These are phyloP conservation scores for Chloromonas sp. DNA, from an alignment of 163 green algal genomes.

Conservation along the genomic window DNA sequence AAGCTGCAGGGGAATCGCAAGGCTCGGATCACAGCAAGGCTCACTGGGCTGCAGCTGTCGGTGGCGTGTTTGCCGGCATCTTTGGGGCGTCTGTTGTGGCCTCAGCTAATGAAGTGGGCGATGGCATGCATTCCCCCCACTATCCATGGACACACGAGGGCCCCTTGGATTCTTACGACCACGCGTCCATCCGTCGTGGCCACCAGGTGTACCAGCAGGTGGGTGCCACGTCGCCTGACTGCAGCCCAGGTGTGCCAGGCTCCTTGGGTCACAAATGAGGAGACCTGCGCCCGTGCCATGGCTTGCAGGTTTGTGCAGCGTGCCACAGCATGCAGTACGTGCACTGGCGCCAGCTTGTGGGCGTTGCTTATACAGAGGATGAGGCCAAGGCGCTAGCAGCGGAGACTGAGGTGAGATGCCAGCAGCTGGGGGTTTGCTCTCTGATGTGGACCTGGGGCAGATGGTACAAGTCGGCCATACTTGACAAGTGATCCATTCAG, in stretches of 20 bases:
- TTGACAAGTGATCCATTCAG: slow-evolving; percentile 16
- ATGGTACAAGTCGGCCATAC: not conserved
- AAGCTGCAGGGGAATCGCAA: not conserved
- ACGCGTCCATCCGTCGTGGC: slow-evolving; percentile 85
- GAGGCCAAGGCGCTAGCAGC: slow-evolving; percentile 55
- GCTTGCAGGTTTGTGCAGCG: slow-evolving; percentile 85
- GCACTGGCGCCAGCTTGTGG: slow-evolving; percentile 93
- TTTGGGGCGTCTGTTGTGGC: slow-evolving; percentile 42
- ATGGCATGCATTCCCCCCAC: slow-evolving; percentile 76
- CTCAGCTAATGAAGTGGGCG: slow-evolving; percentile 77
- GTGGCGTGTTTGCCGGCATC: slow-evolving; percentile 25
- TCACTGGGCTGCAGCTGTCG: slow-evolving; percentile 22
- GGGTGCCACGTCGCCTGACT: not conserved
- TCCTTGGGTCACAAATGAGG: not conserved
- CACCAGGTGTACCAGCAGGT: slow-evolving; percentile 67
- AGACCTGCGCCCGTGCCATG: not conserved
- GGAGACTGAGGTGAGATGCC: slow-evolving; percentile 36
- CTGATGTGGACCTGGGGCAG: too few species aligned
- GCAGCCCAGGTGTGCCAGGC: not conserved
- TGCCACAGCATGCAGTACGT: slow-evolving; percentile 94
- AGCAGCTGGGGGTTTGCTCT: not conserved
- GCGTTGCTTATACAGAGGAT: slow-evolving; percentile 71
- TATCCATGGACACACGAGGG: slow-evolving; percentile 90
- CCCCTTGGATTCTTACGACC: slow-evolving; percentile 88
- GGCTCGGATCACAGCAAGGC: slow-evolving; percentile 16